These are phyloP conservation scores for Yamadazyma scolyti DNA, from an alignment of 805 yeast species.

Conservation along the genomic window DNA sequence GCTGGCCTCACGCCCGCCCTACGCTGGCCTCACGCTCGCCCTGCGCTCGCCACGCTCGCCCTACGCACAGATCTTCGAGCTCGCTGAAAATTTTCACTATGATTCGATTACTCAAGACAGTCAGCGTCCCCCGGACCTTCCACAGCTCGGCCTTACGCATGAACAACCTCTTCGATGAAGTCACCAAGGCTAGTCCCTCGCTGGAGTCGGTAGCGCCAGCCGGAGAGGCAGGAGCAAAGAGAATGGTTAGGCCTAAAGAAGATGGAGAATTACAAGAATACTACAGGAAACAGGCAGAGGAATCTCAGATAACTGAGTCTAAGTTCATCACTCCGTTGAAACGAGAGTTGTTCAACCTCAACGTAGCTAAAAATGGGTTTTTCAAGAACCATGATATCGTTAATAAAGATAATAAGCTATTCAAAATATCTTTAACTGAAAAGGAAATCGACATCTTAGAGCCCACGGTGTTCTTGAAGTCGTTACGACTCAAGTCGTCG, in stretches of 20 bases:
- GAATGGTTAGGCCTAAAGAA: constrained; percentile 22
- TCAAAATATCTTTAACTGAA: constrained; percentile 53
- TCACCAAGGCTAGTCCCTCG: constrained; percentile 8
- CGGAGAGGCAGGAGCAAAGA: constrained; percentile 10
- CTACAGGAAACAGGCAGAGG: constrained; percentile 40
- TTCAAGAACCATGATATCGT: constrained; percentile 62
- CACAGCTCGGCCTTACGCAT: too few species aligned
- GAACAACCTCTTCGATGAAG: constrained; percentile 12
- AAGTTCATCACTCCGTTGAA: constrained; percentile 71
- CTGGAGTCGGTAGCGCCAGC: constrained; percentile 5
- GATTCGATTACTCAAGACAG: too few species aligned
- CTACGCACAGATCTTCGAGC: too few species aligned
- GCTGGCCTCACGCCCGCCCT: too few species aligned
- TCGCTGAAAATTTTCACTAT: constrained; percentile 7
- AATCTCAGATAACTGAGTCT: constrained; percentile 46
- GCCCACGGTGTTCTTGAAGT: constrained; percentile 80
- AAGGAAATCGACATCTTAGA: constrained; percentile 76
- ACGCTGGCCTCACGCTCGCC: too few species aligned
- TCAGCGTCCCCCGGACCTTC: too few species aligned
- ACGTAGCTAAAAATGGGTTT: constrained; percentile 61
- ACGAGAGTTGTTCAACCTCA: constrained; percentile 55
- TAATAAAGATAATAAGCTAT: constrained; percentile 39
- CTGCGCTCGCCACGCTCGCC: too few species aligned
- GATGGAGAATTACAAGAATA: constrained; percentile 46
- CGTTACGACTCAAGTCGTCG: constrained; percentile 81